A percentile compares a stretch with the other conserved stretches of the same genome.
phyloP scores from a whole-genome alignment of 257 asterid species.

The Phtheirospermum japonicum region DNA sequence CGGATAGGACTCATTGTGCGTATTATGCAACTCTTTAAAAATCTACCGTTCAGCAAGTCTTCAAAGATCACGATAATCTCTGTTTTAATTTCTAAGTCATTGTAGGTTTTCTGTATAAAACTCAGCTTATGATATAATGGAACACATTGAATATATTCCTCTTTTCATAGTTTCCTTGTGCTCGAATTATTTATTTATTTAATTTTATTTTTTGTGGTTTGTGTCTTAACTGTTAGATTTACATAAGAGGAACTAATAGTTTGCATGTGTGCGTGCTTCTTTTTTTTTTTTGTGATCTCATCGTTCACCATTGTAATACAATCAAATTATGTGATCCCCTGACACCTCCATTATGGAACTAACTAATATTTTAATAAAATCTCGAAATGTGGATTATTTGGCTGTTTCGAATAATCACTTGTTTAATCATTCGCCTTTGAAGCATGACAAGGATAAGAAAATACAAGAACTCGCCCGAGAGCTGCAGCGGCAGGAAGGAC shows the following conservation, averaged over 20 bases:
- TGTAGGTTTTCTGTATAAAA: not conserved
- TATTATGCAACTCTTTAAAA: conserved; percentile 45
- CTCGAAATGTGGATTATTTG: not conserved
- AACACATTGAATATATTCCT: conserved; percentile 3
- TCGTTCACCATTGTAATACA: too few relatives aligned
- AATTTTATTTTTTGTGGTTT: not conserved
- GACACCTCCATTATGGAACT: not conserved
- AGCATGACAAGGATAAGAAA: conserved; percentile 59
- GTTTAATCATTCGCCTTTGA: conserved; percentile 9
- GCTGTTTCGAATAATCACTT: conserved; percentile 8
- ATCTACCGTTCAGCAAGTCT: not conserved
- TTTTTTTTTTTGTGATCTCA: too few relatives aligned
- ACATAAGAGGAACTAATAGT: not conserved
- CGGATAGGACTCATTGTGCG: conserved; percentile 56
- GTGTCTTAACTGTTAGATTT: not conserved
- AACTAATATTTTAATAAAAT: too few relatives aligned
- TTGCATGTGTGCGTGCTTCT: too few relatives aligned
- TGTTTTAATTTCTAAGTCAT: not conserved
- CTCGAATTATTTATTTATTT: too few relatives aligned
- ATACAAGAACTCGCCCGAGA: conserved; percentile 54
- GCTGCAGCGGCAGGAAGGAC: conserved; percentile 55
- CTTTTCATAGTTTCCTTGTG: too few relatives aligned
- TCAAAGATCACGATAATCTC: too few relatives aligned
- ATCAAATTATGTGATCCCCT: not conserved
- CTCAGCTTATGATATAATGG: conserved; percentile 13